These are phyloP conservation scores for Neofusicoccum ribis DNA, from an alignment of 2,329 filamentous ascomycete genomes.

Conservation along the genomic window DNA sequence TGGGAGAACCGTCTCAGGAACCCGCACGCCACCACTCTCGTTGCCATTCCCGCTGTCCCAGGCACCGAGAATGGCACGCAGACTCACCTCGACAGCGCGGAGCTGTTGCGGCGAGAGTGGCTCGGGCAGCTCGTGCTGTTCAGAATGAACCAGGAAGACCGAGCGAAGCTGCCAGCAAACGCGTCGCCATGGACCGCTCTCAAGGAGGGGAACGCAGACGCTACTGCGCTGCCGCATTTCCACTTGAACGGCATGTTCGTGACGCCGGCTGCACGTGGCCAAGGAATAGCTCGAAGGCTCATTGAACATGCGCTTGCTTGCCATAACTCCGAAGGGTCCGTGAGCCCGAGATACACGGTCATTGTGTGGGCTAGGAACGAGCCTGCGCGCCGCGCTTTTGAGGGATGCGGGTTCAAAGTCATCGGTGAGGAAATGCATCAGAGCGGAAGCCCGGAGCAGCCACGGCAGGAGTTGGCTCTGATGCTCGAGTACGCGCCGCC, in stretches of 20 bases:
- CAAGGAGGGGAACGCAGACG: background rate
- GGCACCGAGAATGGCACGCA: background rate
- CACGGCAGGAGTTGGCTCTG: background rate
- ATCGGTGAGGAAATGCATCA: slow-evolving; percentile 4
- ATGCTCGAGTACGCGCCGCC: background rate
- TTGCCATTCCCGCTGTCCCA: slow-evolving; percentile 8
- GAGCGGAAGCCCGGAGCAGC: background rate
- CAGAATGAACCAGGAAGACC: slow-evolving; percentile 8
- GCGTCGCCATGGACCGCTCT: slow-evolving; percentile 2
- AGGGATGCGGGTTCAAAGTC: slow-evolving; percentile 29
- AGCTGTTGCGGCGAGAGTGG: slow-evolving; percentile 20
- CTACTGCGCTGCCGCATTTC: slow-evolving; percentile 21
- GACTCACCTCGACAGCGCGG: background rate
- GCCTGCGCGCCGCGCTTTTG: slow-evolving; percentile 28
- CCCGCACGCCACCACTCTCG: slow-evolving; percentile 23
- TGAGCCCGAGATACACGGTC: slow-evolving; percentile 23
- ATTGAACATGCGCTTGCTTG: slow-evolving; percentile 28
- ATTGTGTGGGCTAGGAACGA: slow-evolving; percentile 30
- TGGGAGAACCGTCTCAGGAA: slow-evolving; percentile 26
- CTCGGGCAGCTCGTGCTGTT: slow-evolving; percentile 23
- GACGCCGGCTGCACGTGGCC: slow-evolving; percentile 25
- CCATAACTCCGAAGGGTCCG: slow-evolving; percentile 14
- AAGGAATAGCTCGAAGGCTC: slow-evolving; percentile 31
- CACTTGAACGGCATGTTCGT: slow-evolving; percentile 35
- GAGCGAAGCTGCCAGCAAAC: background rate